These are phyloP conservation scores for Lepraria neglecta DNA, from an alignment of 495 filamentous ascomycete genomes.

Conservation along the genomic window DNA sequence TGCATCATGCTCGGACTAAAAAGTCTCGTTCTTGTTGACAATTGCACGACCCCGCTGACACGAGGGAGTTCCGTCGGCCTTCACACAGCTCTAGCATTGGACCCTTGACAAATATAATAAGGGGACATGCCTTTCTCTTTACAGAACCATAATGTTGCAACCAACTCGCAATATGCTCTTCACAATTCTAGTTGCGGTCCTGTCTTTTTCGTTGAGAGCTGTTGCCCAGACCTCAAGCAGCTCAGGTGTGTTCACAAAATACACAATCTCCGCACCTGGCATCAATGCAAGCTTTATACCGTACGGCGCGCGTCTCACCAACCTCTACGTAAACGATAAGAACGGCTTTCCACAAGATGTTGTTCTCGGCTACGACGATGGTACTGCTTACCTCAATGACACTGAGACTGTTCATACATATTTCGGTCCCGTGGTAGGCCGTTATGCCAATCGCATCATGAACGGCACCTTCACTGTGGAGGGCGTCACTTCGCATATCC, in stretches of 20 bases:
- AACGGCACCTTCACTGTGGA: slow-evolving; percentile 74
- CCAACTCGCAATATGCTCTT: neutral
- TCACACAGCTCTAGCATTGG: neutral
- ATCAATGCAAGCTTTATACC: slow-evolving; percentile 70
- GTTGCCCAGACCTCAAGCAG: slow-evolving; percentile 12
- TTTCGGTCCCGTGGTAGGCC: slow-evolving; percentile 70
- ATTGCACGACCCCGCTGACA: neutral
- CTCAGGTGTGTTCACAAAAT: slow-evolving; percentile 39
- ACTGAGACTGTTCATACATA: slow-evolving; percentile 61
- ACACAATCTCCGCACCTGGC: slow-evolving; percentile 64
- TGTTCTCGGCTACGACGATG: slow-evolving; percentile 74
- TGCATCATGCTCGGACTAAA: neutral
- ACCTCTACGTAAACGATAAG: slow-evolving; percentile 66
- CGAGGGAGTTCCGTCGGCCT: neutral
- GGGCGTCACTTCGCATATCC: slow-evolving; percentile 55
- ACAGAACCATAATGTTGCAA: neutral
- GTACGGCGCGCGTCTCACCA: slow-evolving; percentile 72
- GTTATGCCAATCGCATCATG: slow-evolving; percentile 83
- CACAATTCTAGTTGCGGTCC: neutral
- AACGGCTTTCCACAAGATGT: slow-evolving; percentile 60
- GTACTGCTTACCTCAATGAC: slow-evolving; percentile 61
- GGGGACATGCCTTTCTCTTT: neutral
- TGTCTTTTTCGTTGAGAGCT: neutral
- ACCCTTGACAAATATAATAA: slow-evolving; percentile 6
- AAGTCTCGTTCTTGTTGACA: slow-evolving; percentile 1